Evolutionary conservation across 768 basidiomycete genomes (phyloP).

Genomic region (Asterophora lycoperdoides): DNA sequence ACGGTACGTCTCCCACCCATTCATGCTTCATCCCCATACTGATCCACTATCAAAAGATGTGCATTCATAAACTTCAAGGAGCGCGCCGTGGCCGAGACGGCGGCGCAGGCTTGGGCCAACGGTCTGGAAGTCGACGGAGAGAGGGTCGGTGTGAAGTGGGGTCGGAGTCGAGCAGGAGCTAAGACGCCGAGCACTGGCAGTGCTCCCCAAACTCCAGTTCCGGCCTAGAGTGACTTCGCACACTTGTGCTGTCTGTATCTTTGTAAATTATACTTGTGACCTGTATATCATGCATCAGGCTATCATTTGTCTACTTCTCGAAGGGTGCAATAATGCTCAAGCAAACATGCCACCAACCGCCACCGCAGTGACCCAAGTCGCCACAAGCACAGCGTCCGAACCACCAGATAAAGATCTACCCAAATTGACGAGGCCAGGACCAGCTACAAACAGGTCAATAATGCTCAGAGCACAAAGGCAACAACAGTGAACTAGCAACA

Average conservation of each 20-base stretch:
- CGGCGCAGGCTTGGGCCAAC: constrained; percentile 86
- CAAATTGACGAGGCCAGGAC: constrained; percentile 58
- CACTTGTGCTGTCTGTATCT: neutral
- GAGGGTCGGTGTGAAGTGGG: constrained; percentile 80
- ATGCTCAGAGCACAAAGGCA: constrained; percentile 6
- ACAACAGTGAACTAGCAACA: constrained; percentile 21
- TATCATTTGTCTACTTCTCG: neutral
- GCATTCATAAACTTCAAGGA: constrained; percentile 95
- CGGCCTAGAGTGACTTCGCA: constrained; percentile 5
- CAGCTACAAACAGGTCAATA: constrained; percentile 35
- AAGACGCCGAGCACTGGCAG: constrained; percentile 25
- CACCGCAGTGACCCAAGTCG: constrained; percentile 40
- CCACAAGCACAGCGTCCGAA: constrained; percentile 27
- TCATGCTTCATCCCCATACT: neutral
- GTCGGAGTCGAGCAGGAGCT: constrained; percentile 55
- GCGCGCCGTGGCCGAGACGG: constrained; percentile 77
- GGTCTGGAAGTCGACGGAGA: constrained; percentile 85
- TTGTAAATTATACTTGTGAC: constrained; percentile 4
- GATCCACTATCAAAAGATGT: constrained; percentile 47
- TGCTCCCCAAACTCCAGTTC: constrained; percentile 19
- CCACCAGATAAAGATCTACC: constrained; percentile 43
- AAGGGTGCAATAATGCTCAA: constrained; percentile 2
- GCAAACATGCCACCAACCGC: constrained; percentile 37
- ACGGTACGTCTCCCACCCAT: constrained; percentile 37
- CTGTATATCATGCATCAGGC: neutral